Base-by-base conservation (phyloP, 495 filamentous ascomycete genomes). In the Hyaloscypha finlandica region DNA sequence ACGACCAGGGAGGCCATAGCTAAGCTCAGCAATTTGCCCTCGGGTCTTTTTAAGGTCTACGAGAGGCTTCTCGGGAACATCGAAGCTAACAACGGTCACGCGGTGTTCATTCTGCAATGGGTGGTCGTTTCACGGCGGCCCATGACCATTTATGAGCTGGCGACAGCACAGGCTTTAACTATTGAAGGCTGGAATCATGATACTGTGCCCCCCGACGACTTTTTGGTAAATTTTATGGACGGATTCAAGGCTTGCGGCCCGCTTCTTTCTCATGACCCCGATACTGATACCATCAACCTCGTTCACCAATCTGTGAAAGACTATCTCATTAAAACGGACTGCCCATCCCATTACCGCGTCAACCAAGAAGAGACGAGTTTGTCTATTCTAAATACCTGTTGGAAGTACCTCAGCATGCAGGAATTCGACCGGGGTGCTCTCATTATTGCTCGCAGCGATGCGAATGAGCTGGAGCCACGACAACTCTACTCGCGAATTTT, bases 301-400 rank as follows among this genome's bases (percentile, higher is more conserved):
- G 6, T 58, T 20, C 55, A 58, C 16, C 55, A 58, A 32, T 58
- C 55, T 4, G 55, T 29, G 6, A 58, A 58, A 19, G 55, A 58
- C 29, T 58, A 58, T 19, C 55, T 58, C 16, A 19, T 31, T 6
- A 16, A 32, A 3, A 32, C 8, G 29, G 16, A 8, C 30, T 6
- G 20, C 6, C 3, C 6, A 4, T 29, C 55, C 4, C 20, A 58
- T 6, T 58, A 30, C 16, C 55, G 22, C 12, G 22, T 58, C 30
- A 31, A 29, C 6, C 5, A 58, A 31, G 55, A 58, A 3, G 6
- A 30, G 6, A 32, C 6, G 14, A 58, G 29, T 19, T 29, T 58
- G 3, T 6, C 3, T 8, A 58, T 58, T 29, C 3, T 19, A 8
- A 19, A 32, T 4, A 31, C 12, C 6, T 58, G 55, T 58, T 31